These are phyloP conservation scores for Lathyrus sativus DNA, from an alignment of 306 rosid genomes.

Conservation along the genomic window DNA sequence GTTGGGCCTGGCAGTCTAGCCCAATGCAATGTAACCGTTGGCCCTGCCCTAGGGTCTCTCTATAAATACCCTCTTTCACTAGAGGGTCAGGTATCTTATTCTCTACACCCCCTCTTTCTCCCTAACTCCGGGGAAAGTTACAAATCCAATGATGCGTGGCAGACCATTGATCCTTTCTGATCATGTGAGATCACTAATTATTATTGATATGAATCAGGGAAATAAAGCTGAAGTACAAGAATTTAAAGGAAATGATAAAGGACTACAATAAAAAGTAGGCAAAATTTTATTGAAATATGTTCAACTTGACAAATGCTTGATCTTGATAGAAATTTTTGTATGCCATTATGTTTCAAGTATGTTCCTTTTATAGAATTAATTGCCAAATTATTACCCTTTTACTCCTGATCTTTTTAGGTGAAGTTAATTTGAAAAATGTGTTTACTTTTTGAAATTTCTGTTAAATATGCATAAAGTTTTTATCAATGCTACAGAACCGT, in stretches of 20 bases:
- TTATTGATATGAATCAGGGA: slow-evolving; percentile 55
- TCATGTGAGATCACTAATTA: no score
- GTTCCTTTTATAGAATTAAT: background rate
- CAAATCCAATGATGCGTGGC: no score
- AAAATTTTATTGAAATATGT: slow-evolving; percentile 85
- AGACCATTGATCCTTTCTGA: no score
- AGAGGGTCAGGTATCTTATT: no score
- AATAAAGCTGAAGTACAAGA: slow-evolving; percentile 77
- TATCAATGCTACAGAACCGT: slow-evolving; percentile 37
- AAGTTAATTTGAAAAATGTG: background rate
- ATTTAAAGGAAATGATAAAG: slow-evolving; percentile 74
- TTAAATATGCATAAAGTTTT: slow-evolving; percentile 45
- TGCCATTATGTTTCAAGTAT: background rate
- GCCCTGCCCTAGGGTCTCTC: no score
- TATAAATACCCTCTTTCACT: no score
- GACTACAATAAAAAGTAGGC: slow-evolving; percentile 76
- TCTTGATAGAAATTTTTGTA: slow-evolving; percentile 44
- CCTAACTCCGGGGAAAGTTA: no score
- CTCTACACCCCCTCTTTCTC: no score
- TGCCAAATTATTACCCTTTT: background rate
- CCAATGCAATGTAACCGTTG: no score
- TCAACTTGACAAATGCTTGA: slow-evolving; percentile 57
- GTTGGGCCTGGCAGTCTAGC: no score
- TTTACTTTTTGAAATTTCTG: background rate
- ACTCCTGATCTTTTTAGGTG: background rate